phyloP scores from a whole-genome alignment of 2,329 filamentous ascomycete genomes.

The Plectosphaerella sp. region DNA sequence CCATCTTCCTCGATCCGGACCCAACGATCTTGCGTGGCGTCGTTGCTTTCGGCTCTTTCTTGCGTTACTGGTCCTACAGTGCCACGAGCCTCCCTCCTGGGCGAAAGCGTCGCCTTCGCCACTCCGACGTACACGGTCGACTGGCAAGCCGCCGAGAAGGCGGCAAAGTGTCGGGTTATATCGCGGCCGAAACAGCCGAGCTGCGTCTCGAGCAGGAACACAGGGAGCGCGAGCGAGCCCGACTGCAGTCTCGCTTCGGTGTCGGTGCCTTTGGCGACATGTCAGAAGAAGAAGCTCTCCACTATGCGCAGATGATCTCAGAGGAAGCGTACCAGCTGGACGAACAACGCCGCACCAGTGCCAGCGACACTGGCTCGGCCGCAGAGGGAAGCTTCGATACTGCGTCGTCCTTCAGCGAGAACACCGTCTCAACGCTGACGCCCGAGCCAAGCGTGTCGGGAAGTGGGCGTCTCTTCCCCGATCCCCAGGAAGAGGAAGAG shows the following conservation, averaged over 20 bases:
- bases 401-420: slow-evolving; percentile 34
- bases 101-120: slow-evolving; percentile 73
- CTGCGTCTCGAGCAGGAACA: slow-evolving; percentile 68
- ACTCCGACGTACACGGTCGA: slow-evolving; percentile 56
- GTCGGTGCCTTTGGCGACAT: slow-evolving; percentile 64
- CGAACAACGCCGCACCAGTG: slow-evolving; percentile 49
- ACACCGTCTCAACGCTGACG: slow-evolving; percentile 44
- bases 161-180: slow-evolving; percentile 72
- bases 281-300: slow-evolving; percentile 61
- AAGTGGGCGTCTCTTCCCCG: slow-evolving; percentile 17
- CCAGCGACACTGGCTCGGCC: slow-evolving; percentile 44
- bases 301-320: slow-evolving; percentile 63
- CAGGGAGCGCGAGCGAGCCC: slow-evolving; percentile 62
- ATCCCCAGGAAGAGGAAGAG: slow-evolving; percentile 30
- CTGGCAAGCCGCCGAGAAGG: slow-evolving; percentile 50
- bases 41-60: slow-evolving; percentile 78
- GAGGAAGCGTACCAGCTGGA: slow-evolving; percentile 55
- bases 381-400: slow-evolving; percentile 41
- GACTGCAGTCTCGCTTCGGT: slow-evolving; percentile 76
- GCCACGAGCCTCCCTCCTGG: slow-evolving; percentile 72
- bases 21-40: slow-evolving; percentile 80
- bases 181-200: slow-evolving; percentile 79
- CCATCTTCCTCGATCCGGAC: slow-evolving; percentile 83
- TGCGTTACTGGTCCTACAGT: slow-evolving; percentile 93
- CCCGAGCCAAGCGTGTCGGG: slow-evolving; percentile 47